Base-by-base conservation (phyloP, 2,329 filamentous ascomycete species). In the Hypoxylon sp. region DNA sequence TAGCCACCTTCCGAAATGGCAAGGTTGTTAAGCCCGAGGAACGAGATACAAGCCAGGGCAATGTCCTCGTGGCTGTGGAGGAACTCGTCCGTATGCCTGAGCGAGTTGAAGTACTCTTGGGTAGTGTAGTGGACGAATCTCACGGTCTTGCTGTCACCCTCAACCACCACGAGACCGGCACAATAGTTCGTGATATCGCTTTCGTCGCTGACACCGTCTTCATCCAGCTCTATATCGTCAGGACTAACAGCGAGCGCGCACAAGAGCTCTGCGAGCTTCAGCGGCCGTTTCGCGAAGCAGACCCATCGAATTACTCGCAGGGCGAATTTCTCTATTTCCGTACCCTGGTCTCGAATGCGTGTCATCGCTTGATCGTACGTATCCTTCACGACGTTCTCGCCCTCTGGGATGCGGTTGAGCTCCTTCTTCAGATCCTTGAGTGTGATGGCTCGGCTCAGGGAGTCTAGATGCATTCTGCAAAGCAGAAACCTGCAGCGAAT, bases 51-150 rank as follows among this genome's bases (percentile, higher is more conserved):
- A 14, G 48, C 53, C 2, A 50, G 26, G 7, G 64, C 64, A 46
- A 67, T 61, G 22, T 67, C 60, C 5, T 56, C 50, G 26, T 67
- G 60, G 8, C 64, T 61, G 26, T 67, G 61, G 8, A 56, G n/a
- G 14, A 67, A 61, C 6, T 57, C 61, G 1, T 30, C 18, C 9
- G 55, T 45, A 33, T 60, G 45, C 26, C 38, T 60, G 7, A 67
- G 40, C 1, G 51, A 61, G 7, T 67, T 67, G 61, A 67, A 67
- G 52, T 67, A 67, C 24, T 67, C 64, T 8, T 67, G 64, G 11
- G 64, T 67, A 4, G 64, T 67, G 20, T 67, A 67, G 18, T 67
- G 64, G 8, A 67, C 64, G 33, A 67, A 67, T 61, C 64, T 49
- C 7, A 67, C 61, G 1, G 64, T 67, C 28, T 64, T 64, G 32